Evolutionary conservation across 2,329 filamentous ascomycete species (phyloP).

Genomic region (Hypoxylon sp.): DNA sequence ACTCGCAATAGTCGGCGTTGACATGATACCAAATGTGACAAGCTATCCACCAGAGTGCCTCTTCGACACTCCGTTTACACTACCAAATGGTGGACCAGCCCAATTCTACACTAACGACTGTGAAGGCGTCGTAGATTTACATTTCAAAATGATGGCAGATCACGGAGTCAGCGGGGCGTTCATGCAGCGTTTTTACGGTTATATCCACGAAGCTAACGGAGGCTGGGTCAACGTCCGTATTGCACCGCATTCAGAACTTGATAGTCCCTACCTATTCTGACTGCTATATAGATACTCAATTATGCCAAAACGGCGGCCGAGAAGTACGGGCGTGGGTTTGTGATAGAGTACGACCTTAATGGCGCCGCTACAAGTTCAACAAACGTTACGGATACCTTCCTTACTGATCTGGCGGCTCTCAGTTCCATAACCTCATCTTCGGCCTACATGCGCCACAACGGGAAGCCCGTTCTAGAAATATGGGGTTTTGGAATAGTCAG

Average conservation of each 20-base stretch:
- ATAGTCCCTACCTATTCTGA: conserved; percentile 2
- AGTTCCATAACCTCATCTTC: conserved; percentile 45
- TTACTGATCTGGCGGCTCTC: conserved; percentile 46
- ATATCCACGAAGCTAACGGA: conserved; percentile 47
- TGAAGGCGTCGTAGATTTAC: conserved; percentile 48
- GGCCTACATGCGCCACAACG: conserved; percentile 50
- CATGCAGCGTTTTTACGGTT: conserved; percentile 48
- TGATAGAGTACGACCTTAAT: conserved; percentile 50
- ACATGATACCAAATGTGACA: conserved; percentile 48
- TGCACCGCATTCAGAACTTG: not conserved
- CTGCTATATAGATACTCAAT: conserved; percentile 42
- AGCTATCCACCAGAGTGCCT: conserved; percentile 48
- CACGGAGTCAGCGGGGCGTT: conserved; percentile 49
- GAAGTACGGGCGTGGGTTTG: conserved; percentile 50
- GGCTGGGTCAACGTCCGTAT: conserved; percentile 46
- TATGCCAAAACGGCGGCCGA: conserved; percentile 46
- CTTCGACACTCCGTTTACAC: conserved; percentile 48
- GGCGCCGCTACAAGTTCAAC: conserved; percentile 41
- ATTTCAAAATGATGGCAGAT: conserved; percentile 49
- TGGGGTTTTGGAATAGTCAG: conserved; percentile 49
- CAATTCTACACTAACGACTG: conserved; percentile 50
- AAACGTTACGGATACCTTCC: conserved; percentile 46
- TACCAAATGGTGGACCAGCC: conserved; percentile 36
- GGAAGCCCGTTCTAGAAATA: conserved; percentile 50
- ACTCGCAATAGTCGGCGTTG: conserved; percentile 45